Base-by-base conservation (phyloP, 768 basidiomycete species). In the Omphalotus guepiniiformis region DNA sequence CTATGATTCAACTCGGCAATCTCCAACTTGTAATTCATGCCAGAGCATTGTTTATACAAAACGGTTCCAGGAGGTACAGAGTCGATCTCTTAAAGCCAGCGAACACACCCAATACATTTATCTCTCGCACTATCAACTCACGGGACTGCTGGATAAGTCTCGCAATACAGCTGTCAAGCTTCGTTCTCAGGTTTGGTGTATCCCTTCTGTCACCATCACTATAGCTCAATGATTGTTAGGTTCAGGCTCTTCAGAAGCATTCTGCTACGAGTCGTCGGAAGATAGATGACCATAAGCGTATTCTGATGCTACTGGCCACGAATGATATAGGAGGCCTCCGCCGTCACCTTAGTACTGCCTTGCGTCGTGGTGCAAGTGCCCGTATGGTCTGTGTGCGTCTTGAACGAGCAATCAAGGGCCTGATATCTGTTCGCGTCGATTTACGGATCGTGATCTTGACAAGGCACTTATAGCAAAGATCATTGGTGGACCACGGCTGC, bases 371-470 rank as follows among this genome's bases (percentile, higher is more conserved):
- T 6, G 25, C 23, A 16, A 23, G 18, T 7, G 19, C 48, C 6
- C 23, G 27, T 4, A 16, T 21, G 9, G 28, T 48, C 19, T 19
- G 22, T 16, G 27, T 16, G n/a, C 15, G 23, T 9, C 25, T 48
- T 4, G 39, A 48, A 12, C 13, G 25, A 8, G 38, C 47, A 11
- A n/a, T 48, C 12, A 13, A 23, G 6, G n/a, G 15, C 9, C 9
- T 41, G 8, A 16, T 26, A 4, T 16, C 23, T n/a, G 19, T 37
- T 7, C 21, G 35, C 11, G 21, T 21, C 6, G 47, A 22, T 27
- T 48, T 4, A 42, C 36, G 5, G n/a, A 40, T 25, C 47, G 47
- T 5, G 47, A 48, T 42, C 37, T 41, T 12, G 47, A 48, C 28
- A 16, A 21, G 8, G 47, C 47, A 4, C 30, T 48, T 18, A 15